These are phyloP conservation scores for Globisporangium splendens DNA, from an alignment of 352 stramenopile species.

Conservation along the genomic window DNA sequence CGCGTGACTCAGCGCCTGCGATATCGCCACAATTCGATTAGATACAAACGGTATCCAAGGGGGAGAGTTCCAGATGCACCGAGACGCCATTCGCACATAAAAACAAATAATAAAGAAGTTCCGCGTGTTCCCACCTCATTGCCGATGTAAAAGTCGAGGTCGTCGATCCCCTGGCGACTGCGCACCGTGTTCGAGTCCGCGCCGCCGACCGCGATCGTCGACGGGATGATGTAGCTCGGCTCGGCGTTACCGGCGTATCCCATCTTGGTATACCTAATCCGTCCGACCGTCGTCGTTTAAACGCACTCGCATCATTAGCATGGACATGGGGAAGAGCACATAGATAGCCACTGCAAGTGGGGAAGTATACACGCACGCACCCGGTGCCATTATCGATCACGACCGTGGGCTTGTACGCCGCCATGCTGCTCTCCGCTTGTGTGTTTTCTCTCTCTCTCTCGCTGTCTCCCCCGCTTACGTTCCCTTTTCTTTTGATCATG, in stretches of 20 bases:
- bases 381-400: constrained; percentile 97
- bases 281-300: too few relatives aligned
- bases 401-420: constrained; percentile 87
- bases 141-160: constrained; percentile 96
- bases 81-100: background rate
- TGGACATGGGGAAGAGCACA: too few relatives aligned
- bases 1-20: constrained; percentile 72
- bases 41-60: background rate
- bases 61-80: background rate
- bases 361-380: constrained; percentile 33
- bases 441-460: background rate
- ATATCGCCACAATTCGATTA: background rate
- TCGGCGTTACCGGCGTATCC: constrained; percentile 93
- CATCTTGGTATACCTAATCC: constrained; percentile 94
- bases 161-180: constrained; percentile 89
- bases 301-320: background rate
- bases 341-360: too few relatives aligned
- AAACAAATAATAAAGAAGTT: background rate
- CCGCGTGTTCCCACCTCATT: constrained; percentile 48
- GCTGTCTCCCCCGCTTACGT: background rate
- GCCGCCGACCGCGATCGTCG: constrained; percentile 85
- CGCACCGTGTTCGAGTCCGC: constrained; percentile 66
- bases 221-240: constrained; percentile 95
- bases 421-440: constrained; percentile 28
- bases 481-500: constrained; percentile 1